These are phyloP conservation scores for Nemania bipapillata DNA, from an alignment of 2,329 filamentous ascomycete genomes.

Conservation along the genomic window DNA sequence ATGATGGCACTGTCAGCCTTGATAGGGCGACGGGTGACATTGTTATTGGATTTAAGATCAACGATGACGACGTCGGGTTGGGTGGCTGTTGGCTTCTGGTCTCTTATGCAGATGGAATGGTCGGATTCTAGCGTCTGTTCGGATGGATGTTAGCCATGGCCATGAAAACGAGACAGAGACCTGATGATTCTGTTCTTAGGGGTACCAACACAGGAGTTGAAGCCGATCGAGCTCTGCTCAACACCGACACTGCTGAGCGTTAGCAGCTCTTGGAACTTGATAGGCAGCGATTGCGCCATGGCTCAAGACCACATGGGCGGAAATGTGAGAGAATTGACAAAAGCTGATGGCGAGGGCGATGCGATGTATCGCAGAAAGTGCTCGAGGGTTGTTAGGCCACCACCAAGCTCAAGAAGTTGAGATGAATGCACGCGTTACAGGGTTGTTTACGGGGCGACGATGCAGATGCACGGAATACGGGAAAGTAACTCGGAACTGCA, in stretches of 20 bases:
- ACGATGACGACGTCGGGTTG: constrained; percentile 96
- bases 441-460: constrained; percentile 1
- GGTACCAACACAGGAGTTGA: constrained; percentile 79
- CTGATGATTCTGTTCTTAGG: constrained; percentile 52
- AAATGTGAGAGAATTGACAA: constrained; percentile 31
- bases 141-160: constrained; percentile 40
- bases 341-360: constrained; percentile 14
- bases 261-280: constrained; percentile 92
- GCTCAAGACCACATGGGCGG: constrained; percentile 50
- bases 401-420: constrained; percentile 22
- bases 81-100: constrained; percentile 85
- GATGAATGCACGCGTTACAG: constrained; percentile 22
- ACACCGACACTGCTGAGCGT: constrained; percentile 67
- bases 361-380: constrained; percentile 8
- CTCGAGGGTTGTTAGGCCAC: constrained; percentile 27
- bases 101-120: constrained; percentile 93
- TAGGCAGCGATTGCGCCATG: constrained; percentile 77
- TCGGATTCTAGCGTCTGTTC: constrained; percentile 97
- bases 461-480: constrained; percentile 15
- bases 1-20: constrained; percentile 99
- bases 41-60: constrained; percentile 97
- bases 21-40: constrained; percentile 92
- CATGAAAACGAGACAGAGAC: constrained; percentile 2
- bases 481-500: constrained; percentile 7
- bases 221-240: constrained; percentile 72